Evolutionary conservation across 2,329 filamentous ascomycete species (phyloP), one percentile per base, ranked within the genome.

Genomic region (Verticillium tricorpus): DNA sequence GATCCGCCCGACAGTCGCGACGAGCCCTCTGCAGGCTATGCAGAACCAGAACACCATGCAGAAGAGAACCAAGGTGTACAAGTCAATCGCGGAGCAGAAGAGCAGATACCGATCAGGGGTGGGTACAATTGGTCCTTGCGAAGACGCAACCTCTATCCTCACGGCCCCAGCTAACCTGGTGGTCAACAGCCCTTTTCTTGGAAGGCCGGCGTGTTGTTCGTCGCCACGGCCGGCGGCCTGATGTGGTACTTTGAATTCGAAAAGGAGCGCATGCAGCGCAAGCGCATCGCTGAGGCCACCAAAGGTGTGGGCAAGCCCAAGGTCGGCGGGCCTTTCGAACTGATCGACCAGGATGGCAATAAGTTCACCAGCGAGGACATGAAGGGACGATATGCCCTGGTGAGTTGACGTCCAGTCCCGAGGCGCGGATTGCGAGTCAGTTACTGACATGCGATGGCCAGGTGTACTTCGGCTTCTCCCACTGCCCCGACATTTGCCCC

Each of bases 381-480:
- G 81, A 90, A 89, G 81, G 95, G 95, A 60, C 91, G 90, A 76
- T 95, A 97, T 78, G 85, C 86, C 61, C 76, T 96, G 78, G 90
- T 91, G 76, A 60, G 86, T 80, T 60, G 45, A 19, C 19, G 6
- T 5, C 15, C 14, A 25, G 25, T 1, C 25, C 5, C 5, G 25
- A 56, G 28, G 25, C 5, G 5, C 5, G 25, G 6, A 50, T 25
- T 4, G n/a, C n/a, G n/a, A 50, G 40, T 19, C 45, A 50, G n/a
- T 19, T 8, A n/a, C 19, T 50, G 19, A 50, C 45, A n/a, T n/a
- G 7, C 4, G 19, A 15, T 12, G 14, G 5, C 1, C 67, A 95
- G 92, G 88, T 98, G 40, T 99, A 99, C 80, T 99, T 99, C 74
- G 95, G 95, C 71, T 99, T 99, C 83, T 94, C 92, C 9, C 93